phyloP scores from a whole-genome alignment of 2,329 filamentous ascomycete species.

The Endocalyx cinctus region DNA sequence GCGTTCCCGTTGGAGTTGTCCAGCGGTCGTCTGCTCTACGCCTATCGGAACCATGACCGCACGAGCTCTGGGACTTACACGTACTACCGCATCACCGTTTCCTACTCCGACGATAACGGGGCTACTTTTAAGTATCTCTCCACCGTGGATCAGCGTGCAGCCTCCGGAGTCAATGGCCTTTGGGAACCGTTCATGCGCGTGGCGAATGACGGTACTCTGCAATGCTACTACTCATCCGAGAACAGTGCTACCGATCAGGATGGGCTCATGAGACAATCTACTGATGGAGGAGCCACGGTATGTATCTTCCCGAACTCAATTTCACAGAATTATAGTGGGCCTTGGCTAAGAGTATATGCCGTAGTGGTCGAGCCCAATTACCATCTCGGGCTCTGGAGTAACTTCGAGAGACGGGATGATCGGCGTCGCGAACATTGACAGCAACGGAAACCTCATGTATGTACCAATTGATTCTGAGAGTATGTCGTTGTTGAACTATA shows the following conservation, averaged over 20 bases:
- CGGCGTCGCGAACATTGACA: slow-evolving; percentile 31
- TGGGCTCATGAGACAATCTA: slow-evolving; percentile 33
- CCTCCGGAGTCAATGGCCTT: slow-evolving; percentile 27
- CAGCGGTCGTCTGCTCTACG: slow-evolving; percentile 31
- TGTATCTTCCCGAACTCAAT: no score
- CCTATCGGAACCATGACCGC: slow-evolving; percentile 32
- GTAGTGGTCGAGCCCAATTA: slow-evolving; percentile 14
- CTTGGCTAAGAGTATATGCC: slow-evolving; percentile 3
- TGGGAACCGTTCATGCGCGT: slow-evolving; percentile 43
- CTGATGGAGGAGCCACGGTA: slow-evolving; percentile 34
- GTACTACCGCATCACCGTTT: slow-evolving; percentile 38
- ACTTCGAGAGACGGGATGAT: slow-evolving; percentile 40
- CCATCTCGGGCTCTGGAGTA: slow-evolving; percentile 30
- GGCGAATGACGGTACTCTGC: slow-evolving; percentile 32
- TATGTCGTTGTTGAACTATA: slow-evolving; percentile 1
- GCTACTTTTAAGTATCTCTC: slow-evolving; percentile 30
- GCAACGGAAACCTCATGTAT: slow-evolving; percentile 29
- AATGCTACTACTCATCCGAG: slow-evolving; percentile 41
- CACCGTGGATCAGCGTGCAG: slow-evolving; percentile 21
- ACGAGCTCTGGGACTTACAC: slow-evolving; percentile 18
- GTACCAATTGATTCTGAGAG: no score
- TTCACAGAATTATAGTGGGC: no score
- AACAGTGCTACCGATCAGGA: slow-evolving; percentile 36
- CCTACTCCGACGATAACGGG: slow-evolving; percentile 37
- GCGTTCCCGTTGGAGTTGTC: slow-evolving; percentile 29